These are phyloP conservation scores for Candida succiphila DNA, from an alignment of 805 yeast species.

Conservation along the genomic window DNA sequence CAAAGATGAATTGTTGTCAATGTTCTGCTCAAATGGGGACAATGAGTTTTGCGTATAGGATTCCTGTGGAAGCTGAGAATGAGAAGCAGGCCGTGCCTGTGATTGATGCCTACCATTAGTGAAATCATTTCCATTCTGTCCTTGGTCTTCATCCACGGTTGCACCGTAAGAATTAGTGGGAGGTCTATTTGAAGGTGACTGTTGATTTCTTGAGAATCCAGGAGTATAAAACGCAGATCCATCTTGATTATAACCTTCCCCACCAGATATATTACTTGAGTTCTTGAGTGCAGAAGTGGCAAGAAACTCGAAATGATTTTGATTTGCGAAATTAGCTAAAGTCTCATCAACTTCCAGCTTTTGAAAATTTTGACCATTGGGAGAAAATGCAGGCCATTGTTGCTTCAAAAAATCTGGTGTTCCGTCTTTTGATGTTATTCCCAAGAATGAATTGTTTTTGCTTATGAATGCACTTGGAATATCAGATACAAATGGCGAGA, in stretches of 20 bases:
- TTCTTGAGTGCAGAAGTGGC: slow-evolving; percentile 8
- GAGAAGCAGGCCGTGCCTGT: background rate
- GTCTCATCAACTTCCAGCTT: slow-evolving; percentile 7
- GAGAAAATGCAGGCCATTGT: background rate
- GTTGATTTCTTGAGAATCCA: background rate
- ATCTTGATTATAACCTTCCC: background rate
- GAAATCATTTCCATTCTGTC: too few species aligned
- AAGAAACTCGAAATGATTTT: slow-evolving; percentile 8
- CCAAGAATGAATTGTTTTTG: background rate
- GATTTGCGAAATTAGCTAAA: slow-evolving; percentile 7
- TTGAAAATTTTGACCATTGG: background rate
- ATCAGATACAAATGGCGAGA: background rate
- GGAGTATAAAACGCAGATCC: background rate
- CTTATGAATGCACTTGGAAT: too few species aligned
- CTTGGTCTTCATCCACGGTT: background rate
- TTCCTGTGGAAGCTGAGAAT: background rate
- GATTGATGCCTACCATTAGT: too few species aligned
- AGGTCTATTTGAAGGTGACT: background rate
- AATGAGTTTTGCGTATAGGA: background rate
- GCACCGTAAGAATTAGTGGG: background rate
- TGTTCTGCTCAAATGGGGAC: too few species aligned
- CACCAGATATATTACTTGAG: slow-evolving; percentile 4
- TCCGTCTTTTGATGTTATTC: background rate
- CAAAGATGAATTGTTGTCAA: too few species aligned
- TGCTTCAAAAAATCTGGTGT: slow-evolving; percentile 1